phyloP scores from a whole-genome alignment of 202 grass and related monocot species.

The Setaria italica region DNA sequence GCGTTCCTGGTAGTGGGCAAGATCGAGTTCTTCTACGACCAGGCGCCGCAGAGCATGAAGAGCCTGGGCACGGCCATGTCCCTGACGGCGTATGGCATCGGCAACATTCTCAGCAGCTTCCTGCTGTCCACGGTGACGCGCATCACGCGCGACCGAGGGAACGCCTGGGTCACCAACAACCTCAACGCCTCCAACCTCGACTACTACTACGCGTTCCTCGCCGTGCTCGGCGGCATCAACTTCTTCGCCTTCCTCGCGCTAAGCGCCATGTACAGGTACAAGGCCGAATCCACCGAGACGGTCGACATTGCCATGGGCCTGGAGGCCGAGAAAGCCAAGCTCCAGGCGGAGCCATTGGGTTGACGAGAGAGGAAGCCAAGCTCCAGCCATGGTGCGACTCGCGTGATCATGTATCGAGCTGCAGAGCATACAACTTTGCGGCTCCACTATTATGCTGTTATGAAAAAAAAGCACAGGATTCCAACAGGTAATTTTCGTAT shows the following conservation, averaged over 20 bases:
- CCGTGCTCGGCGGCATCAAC: slow-evolving; percentile 54
- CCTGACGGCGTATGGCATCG: slow-evolving; percentile 60
- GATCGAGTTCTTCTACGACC: slow-evolving; percentile 86
- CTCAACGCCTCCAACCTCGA: slow-evolving; percentile 78
- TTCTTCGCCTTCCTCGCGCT: slow-evolving; percentile 53
- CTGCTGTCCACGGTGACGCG: slow-evolving; percentile 61
- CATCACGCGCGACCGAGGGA: slow-evolving; percentile 42
- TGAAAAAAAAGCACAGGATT: not conserved
- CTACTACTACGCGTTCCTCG: slow-evolving; percentile 74
- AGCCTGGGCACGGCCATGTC: slow-evolving; percentile 80
- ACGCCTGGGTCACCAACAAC: slow-evolving; percentile 77
- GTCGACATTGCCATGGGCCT: slow-evolving; percentile 23
- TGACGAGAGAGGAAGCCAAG: slow-evolving; percentile 40
- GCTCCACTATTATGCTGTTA: not conserved
- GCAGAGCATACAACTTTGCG: not conserved
- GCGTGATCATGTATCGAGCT: not conserved
- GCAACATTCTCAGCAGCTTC: slow-evolving; percentile 76
- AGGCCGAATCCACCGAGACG: slow-evolving; percentile 36
- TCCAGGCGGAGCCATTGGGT: slow-evolving; percentile 20
- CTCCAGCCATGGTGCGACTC: not conserved
- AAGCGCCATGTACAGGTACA: slow-evolving; percentile 64
- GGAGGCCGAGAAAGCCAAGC: slow-evolving; percentile 46
- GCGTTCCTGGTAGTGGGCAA: slow-evolving; percentile 65
- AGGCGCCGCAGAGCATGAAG: slow-evolving; percentile 91
- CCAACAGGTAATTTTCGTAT: not conserved